Conservation (phyloP, 805 yeast species). For the Saccharomycopsis oosterbeekiorum region DNA sequence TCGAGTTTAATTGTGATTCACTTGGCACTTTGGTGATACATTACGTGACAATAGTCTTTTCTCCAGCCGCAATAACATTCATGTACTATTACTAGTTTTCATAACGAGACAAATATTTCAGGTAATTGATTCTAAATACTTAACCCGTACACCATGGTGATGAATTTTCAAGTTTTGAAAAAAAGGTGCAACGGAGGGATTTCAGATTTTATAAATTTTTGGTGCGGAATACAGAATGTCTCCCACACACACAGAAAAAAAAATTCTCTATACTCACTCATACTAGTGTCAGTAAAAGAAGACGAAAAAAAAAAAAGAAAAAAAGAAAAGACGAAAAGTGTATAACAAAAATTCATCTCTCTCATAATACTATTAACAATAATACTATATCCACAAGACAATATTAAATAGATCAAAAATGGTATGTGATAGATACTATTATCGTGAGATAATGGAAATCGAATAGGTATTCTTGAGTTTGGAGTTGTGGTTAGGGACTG, state of each 20-base stretch:
- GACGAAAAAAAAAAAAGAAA: conserved; percentile 1
- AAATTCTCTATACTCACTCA: neutral
- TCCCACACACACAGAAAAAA: neutral
- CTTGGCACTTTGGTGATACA: too few relatives aligned
- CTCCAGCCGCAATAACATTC: too few relatives aligned
- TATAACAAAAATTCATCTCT: neutral
- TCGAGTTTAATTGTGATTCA: too few relatives aligned
- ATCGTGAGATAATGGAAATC: neutral
- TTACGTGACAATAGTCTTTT: too few relatives aligned
- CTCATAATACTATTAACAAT: neutral
- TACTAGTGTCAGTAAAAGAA: neutral
- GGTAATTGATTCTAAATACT: too few relatives aligned
- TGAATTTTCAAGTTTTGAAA: too few relatives aligned
- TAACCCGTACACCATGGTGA: too few relatives aligned
- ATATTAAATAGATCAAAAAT: neutral
- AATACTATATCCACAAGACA: neutral
- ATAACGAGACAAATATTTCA: too few relatives aligned
- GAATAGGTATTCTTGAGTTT: neutral
- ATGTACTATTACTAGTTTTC: too few relatives aligned
- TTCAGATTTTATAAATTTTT: too few relatives aligned
- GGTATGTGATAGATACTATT: neutral
- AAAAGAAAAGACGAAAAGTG: neutral
- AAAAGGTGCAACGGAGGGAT: too few relatives aligned
- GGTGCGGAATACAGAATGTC: neutral
- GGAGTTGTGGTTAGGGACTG: too few relatives aligned